Evolutionary conservation across 2,329 filamentous ascomycete genomes (phyloP), one percentile per base, ranked within the genome.

Genomic region (Dactylonectria estremocensis): DNA sequence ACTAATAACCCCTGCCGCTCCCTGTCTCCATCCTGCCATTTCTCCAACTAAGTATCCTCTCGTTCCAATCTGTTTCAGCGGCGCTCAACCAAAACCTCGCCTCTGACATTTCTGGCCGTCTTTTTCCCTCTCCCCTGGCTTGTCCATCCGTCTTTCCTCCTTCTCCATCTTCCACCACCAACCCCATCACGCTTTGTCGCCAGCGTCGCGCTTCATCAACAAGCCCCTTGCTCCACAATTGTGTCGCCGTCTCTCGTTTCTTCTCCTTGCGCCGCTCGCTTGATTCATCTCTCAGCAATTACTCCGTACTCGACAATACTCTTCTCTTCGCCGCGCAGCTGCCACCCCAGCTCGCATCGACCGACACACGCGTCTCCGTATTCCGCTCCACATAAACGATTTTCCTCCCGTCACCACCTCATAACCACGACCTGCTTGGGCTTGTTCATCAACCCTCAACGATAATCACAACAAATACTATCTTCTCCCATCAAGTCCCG

Each of bases 61-160:
- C 54, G 53, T 35, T 64, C 64, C 61, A 65, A 60, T 61, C 64
- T 68, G 69, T 71, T 71, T 71, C 69, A 71, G 68, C 66, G 60
- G 46, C 45, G 61, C 57, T 65, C 61, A 68, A 62, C 58, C 60
- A 61, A 64, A 67, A 66, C 66, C 58, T 67, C 28, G 28, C 59
- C 60, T 66, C 66, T 59, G 28, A 53, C 67, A 45, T 48, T 61
- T 45, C 54, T 57, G 28, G 40, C 57, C 54, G 49, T 60, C 46
- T 52, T 49, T 49, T 45, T 48, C 33, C 56, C 22, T 40, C 20
- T 54, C 50, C 31, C 45, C 50, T 65, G 52, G 40, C 37, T 49
- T 18, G 28, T 37, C 24, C 28, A 14, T 49, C 28, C 43, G 35
- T 18, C 50, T 18, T 37, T 52, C 49, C 18, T 53, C 33, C n/a